phyloP scores from a whole-genome alignment of 768 basidiomycete species.

The Clavulina sp. region DNA sequence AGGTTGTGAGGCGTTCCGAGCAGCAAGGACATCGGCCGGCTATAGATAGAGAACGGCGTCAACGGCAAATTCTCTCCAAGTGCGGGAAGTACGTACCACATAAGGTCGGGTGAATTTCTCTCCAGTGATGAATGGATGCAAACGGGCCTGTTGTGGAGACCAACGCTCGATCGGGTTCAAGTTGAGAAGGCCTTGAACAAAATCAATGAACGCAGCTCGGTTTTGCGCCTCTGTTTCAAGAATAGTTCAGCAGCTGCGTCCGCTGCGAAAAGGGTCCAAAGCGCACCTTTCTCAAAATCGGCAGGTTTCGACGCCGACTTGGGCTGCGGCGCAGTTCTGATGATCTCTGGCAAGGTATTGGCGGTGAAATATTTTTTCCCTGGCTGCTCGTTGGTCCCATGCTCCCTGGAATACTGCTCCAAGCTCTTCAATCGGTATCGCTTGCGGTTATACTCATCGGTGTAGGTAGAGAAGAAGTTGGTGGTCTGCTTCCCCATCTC shows the following conservation, averaged over 20 bases:
- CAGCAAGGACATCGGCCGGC: background rate
- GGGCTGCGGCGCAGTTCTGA: conserved; percentile 90
- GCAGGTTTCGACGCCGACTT: conserved; percentile 49
- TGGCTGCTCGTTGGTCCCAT: conserved; percentile 89
- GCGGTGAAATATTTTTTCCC: conserved; percentile 99
- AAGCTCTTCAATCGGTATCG: conserved; percentile 67
- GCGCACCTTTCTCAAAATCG: conserved; percentile 83
- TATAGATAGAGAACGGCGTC: conserved; percentile 25
- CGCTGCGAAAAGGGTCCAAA: background rate
- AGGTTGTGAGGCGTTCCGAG: conserved; percentile 11
- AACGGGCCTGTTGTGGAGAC: conserved; percentile 89
- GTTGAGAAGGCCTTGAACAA: conserved; percentile 85
- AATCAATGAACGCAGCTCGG: conserved; percentile 90
- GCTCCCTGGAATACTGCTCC: conserved; percentile 91
- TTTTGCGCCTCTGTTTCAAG: conserved; percentile 68
- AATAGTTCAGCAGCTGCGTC: background rate
- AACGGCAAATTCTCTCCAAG: conserved; percentile 1
- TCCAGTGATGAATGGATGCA: conserved; percentile 96
- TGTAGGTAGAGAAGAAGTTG: conserved; percentile 78
- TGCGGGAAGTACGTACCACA: conserved; percentile 32
- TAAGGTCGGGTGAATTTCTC: conserved; percentile 86
- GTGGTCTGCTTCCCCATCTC: conserved; percentile 88
- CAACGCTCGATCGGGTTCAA: conserved; percentile 90
- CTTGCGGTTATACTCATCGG: conserved; percentile 62
- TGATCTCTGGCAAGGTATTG: conserved; percentile 81